Conservation (phyloP, 2,329 filamentous ascomycete genomes). For the Microcera coccophila region DNA sequence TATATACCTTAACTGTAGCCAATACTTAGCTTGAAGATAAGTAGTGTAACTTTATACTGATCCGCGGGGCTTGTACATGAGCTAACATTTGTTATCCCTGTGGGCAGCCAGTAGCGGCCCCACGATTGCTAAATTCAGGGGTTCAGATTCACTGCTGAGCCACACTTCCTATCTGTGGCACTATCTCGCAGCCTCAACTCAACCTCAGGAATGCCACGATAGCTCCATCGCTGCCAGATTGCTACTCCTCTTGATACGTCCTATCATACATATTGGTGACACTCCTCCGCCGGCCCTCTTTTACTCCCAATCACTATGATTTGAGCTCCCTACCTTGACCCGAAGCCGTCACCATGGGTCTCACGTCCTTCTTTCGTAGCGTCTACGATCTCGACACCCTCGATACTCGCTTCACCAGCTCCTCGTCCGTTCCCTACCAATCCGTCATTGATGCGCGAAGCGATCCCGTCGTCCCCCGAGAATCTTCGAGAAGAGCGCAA, state of each 20-base stretch:
- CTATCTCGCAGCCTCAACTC: background rate
- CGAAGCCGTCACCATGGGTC: conserved; percentile 36
- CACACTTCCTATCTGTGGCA: background rate
- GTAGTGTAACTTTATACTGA: no score
- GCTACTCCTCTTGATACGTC: background rate
- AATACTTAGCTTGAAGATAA: no score
- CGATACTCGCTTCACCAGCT: conserved; percentile 61
- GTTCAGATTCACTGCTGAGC: background rate
- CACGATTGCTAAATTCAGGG: background rate
- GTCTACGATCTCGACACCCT: conserved; percentile 64
- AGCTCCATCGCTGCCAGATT: background rate
- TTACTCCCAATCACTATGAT: conserved; percentile 15
- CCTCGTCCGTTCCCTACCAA: conserved; percentile 65
- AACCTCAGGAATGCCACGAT: background rate
- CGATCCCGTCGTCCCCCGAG: conserved; percentile 35
- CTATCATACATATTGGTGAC: background rate
- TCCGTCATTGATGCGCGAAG: conserved; percentile 50
- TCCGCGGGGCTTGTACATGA: no score
- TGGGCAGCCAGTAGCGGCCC: background rate
- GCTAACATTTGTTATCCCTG: no score
- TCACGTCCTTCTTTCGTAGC: conserved; percentile 41
- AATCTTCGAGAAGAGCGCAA: conserved; percentile 36
- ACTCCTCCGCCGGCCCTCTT: background rate
- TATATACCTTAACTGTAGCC: no score
- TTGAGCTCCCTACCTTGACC: conserved; percentile 18